Base-by-base conservation (phyloP, 2,329 filamentous ascomycete species). In the Emydomyces testavorans region DNA sequence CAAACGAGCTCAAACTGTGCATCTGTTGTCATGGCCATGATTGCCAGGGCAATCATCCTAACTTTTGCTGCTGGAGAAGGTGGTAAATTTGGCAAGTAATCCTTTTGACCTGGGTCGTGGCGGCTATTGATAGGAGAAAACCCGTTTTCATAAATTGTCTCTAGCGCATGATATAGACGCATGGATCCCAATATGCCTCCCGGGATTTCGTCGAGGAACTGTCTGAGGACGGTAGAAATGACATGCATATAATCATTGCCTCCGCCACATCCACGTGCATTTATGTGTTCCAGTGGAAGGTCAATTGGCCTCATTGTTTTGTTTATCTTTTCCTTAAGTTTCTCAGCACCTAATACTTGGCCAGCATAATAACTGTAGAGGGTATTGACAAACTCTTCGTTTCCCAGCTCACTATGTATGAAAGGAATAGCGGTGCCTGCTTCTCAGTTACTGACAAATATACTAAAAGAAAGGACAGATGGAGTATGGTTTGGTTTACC, bases 1-100 rank as follows among this genome's bases (percentile, higher is more conserved):
- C 65, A 69, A 48, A 68, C 63, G 18, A 69, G 57, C 21, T 65
- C 63, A 34, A 66, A 55, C 47, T 68, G 64, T 59, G 66, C 62
- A 29, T 65, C 58, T 36, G 54, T 60, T 8, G 64, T 62, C 46
- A 66, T 50, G 5, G 63, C 63, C 28, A 66, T 51, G 6, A 68
- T 56, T 20, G 65, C 66, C 20, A 67, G 57, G 1, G 63, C 55
- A 11, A 67, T 62, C n/a, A 64, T 59, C 38, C 61, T 58, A 15
- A 60, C 55, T 46, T 58, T 61, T 4, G 53, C 53, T 7, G 57
- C 56, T 8, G 52, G 50, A 6, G 53, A 34, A 11, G 56, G 41
- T 4, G 53, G 53, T n/a, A 58, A 21, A 8, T 55, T 55, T 1
- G 50, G 49, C 10, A 60, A 49, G 38, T 55, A 58, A 36, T 54